Evolutionary conservation across 2,329 filamentous ascomycete species (phyloP).

Genomic region (Pestalotiopsis fici): DNA sequence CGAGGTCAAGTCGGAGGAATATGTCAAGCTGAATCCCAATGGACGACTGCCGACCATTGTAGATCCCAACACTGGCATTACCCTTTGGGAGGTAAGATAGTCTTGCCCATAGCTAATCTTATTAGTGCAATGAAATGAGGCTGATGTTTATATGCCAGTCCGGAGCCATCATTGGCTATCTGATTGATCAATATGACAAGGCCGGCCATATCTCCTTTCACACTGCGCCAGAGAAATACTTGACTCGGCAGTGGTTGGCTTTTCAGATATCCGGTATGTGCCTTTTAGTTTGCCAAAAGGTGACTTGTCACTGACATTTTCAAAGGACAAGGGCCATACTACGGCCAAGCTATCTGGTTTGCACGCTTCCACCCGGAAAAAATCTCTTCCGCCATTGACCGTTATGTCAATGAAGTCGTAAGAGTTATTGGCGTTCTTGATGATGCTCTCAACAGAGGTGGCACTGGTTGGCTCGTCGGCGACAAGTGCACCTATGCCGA

Average conservation of each 20-base stretch:
- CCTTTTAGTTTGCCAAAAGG: not conserved
- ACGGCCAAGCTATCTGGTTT: constrained; percentile 37
- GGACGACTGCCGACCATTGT: constrained; percentile 31
- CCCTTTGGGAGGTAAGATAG: constrained; percentile 39
- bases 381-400: constrained; percentile 21
- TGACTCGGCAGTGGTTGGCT: constrained; percentile 43
- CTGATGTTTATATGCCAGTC: constrained; percentile 19
- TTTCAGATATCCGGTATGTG: constrained; percentile 39
- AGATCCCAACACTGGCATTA: constrained; percentile 43
- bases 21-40: constrained; percentile 31
- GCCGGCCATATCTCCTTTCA: constrained; percentile 31
- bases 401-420: constrained; percentile 25
- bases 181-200: constrained; percentile 44
- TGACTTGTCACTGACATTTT: constrained; percentile 10
- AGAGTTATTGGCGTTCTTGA: constrained; percentile 17
- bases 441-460: not conserved
- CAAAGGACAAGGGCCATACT: constrained; percentile 45
- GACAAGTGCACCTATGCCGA: constrained; percentile 22
- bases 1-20: constrained; percentile 28
- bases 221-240: constrained; percentile 13
- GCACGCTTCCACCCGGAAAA: constrained; percentile 32
- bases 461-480: constrained; percentile 21
- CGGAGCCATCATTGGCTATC: constrained; percentile 49
- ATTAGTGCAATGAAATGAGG: too few species aligned
- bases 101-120: not conserved